Evolutionary conservation across 2,329 filamentous ascomycete genomes (phyloP), one percentile per base, ranked within the genome.

Genomic region (Truncatella angustata): DNA sequence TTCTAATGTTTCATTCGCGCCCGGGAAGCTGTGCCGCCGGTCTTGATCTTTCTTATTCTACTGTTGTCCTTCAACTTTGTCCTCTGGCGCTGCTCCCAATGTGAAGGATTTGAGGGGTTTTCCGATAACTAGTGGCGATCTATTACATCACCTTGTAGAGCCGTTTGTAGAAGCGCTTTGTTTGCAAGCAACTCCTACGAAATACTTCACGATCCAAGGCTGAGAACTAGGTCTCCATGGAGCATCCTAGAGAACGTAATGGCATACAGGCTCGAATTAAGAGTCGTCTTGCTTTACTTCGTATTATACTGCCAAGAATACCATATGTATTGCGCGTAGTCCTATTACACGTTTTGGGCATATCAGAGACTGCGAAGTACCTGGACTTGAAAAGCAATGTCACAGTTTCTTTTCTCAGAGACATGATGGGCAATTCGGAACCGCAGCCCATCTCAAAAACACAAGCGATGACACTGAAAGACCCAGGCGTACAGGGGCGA

Each of bases 371-470:
- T 6, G 82, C 87, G 4, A 81, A 84, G 43, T 90, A 94, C 73
- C 86, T 93, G 72, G 88, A 96, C 66, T 72, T 96, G 4, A 80
- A 80, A 48, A 93, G 87, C 12, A 87, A 88, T 52, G 64, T 97
- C 50, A 85, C 80, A 1, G 77, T 96, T 51, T 80, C 83, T 23
- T 72, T 94, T 14, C 67, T 96, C n/a, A 86, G 90, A 18, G 81
- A 81, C 0, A 74, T 91, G 50, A 66, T 90, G 48, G 65, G 68
- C 12, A 70, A 73, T 3, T 67, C 70, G 2, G 72, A 70, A 14
- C 74, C 77, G 0, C 65, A 60, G 10, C 75, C 82, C 23, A 70
- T 95, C 21, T 74, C 79, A 1, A 78, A 83, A 54, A 71, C 80
- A 5, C 93, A 97, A 69, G 62, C 62, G 32, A 58, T 66, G 56